Evolutionary conservation across 2,329 filamentous ascomycete genomes (phyloP).

Genomic region (Xylariaceae sp.): DNA sequence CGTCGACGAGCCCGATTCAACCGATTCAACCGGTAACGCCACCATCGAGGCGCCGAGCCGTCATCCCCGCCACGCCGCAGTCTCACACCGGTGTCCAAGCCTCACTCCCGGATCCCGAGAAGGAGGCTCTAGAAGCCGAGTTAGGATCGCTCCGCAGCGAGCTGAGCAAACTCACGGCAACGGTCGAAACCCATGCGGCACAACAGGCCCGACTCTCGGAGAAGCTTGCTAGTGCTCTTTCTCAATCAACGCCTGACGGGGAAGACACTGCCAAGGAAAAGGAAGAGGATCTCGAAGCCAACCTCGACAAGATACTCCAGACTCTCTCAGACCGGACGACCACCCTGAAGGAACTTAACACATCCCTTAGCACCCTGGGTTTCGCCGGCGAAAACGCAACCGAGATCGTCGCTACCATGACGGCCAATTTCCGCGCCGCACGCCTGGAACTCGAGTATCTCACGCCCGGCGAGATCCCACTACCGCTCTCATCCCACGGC

Average conservation of each 20-base stretch:
- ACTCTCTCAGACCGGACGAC: conserved; percentile 45
- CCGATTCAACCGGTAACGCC: conserved; percentile 34
- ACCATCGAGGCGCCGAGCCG: conserved; percentile 24
- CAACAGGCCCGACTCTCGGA: conserved; percentile 34
- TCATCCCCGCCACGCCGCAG: conserved; percentile 22
- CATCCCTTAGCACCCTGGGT: conserved; percentile 44
- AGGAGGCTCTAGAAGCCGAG: conserved; percentile 41
- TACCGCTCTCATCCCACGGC: conserved; percentile 49
- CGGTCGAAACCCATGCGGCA: conserved; percentile 44
- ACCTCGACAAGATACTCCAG: conserved; percentile 40
- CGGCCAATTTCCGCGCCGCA: conserved; percentile 48
- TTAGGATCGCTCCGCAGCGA: conserved; percentile 46
- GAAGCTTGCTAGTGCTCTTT: conserved; percentile 21
- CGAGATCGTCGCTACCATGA: conserved; percentile 46
- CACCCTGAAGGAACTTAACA: conserved; percentile 41
- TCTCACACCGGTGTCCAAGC: conserved; percentile 40
- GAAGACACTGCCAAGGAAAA: conserved; percentile 11
- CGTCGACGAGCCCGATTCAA: conserved; percentile 43
- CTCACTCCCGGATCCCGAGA: conserved; percentile 39
- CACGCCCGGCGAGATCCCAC: conserved; percentile 51
- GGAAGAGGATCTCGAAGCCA: conserved; percentile 36
- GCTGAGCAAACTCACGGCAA: conserved; percentile 42
- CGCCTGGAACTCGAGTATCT: conserved; percentile 59
- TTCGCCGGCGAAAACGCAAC: conserved; percentile 44
- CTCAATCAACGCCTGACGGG: not conserved